A percentile compares a stretch with the other conserved stretches of the same genome.
These are phyloP conservation scores for Boletus calvinii DNA, from an alignment of 1,284 basidiomycete genomes.

Conservation along the genomic window DNA sequence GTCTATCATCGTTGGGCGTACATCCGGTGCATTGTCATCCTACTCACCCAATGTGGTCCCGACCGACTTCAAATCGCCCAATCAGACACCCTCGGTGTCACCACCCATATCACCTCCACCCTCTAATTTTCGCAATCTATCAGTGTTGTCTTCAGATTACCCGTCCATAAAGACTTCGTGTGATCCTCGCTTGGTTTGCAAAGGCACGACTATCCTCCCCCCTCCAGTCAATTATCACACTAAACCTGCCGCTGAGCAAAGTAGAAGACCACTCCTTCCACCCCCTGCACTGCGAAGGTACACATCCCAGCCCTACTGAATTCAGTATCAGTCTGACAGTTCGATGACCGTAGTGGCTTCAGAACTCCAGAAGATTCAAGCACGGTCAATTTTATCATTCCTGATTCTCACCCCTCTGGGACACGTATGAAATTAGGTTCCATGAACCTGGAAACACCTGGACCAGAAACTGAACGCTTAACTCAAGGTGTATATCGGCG, in stretches of 20 bases:
- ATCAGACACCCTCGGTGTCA: neutral
- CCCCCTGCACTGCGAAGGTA: conserved; percentile 13
- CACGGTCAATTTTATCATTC: neutral
- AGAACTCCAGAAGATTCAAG: neutral
- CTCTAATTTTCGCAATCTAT: neutral
- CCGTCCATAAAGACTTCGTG: neutral
- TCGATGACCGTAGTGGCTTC: neutral
- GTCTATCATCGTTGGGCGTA: neutral
- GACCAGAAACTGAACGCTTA: neutral
- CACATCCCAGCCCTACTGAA: neutral
- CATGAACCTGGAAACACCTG: conserved; percentile 5
- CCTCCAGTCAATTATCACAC: conserved; percentile 7
- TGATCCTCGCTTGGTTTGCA: neutral
- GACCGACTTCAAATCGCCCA: neutral
- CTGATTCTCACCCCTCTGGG: conserved; percentile 12
- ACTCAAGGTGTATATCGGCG: conserved; percentile 8
- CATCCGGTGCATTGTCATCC: neutral
- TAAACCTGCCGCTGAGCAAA: conserved; percentile 10
- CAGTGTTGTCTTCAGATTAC: neutral
- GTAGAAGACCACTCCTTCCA: neutral
- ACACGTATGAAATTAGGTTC: neutral
- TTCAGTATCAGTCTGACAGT: conserved; percentile 3
- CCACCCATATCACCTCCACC: neutral
- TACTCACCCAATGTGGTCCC: neutral
- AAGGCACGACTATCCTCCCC: neutral